Evolutionary conservation across 768 basidiomycete species (phyloP).

Genomic region (Russula olivacea): DNA sequence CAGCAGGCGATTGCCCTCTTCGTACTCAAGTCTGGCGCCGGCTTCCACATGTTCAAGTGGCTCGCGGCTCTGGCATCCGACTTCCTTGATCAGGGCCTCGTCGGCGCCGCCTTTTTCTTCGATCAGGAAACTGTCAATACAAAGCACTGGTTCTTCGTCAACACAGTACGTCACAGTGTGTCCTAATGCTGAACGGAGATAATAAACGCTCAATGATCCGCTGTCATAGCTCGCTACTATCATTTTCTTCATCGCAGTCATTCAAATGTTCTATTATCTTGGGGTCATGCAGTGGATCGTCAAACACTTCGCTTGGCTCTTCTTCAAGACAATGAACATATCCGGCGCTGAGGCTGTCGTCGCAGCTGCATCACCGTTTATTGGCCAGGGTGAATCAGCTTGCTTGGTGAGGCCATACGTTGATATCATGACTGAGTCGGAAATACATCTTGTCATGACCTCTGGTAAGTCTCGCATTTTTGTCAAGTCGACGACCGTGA

Average conservation of each 20-base stretch:
- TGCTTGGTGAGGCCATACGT: conserved; percentile 82
- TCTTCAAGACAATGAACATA: conserved; percentile 85
- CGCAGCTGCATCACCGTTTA: conserved; percentile 88
- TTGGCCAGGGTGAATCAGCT: conserved; percentile 86
- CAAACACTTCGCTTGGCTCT: conserved; percentile 86
- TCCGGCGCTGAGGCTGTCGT: conserved; percentile 96
- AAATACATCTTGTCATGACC: conserved; percentile 85
- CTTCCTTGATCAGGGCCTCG: conserved; percentile 62
- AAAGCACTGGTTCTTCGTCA: conserved; percentile 83
- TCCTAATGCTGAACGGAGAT: neutral
- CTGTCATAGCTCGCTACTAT: conserved; percentile 55
- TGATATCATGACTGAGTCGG: conserved; percentile 78
- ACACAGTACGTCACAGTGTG: conserved; percentile 45
- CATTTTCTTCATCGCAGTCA: conserved; percentile 91
- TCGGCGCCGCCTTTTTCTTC: conserved; percentile 81
- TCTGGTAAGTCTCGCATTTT: conserved; percentile 44
- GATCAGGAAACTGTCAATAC: conserved; percentile 48
- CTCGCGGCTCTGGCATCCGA: conserved; percentile 75
- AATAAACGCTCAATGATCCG: neutral
- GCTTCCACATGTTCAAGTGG: conserved; percentile 80
- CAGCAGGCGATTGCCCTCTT: conserved; percentile 87
- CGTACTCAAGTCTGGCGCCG: conserved; percentile 79
- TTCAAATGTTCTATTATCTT: conserved; percentile 87
- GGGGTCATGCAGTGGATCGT: conserved; percentile 95
- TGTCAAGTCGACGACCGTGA: neutral